Percentiles rank a stretch among this genome's conserved stretches.
Evolutionary conservation across 306 rosid species (phyloP).

Genomic region (peach (Prunus persica)): Prunus_persica_NCBIv2 NC_034014.1:24562001-24562500

Average conservation of each 20-base stretch:
- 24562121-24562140: conserved; percentile 84
- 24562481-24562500: not conserved
- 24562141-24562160: conserved; percentile 58
- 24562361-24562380: conserved; percentile 76
- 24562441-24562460: not conserved
- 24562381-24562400: conserved; percentile 6
- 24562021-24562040: conserved; percentile 57
- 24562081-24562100: conserved; percentile 98
- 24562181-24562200: conserved; percentile 71
- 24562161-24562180: conserved; percentile 89
- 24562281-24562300: not conserved
- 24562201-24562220: conserved; percentile 70
- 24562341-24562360: conserved; percentile 78
- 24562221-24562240: conserved; percentile 23
- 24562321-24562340: conserved; percentile 73
- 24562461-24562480: not conserved
- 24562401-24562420: not conserved
- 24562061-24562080: conserved; percentile 92
- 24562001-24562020: conserved; percentile 60
- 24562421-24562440: not conserved
- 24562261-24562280: not conserved
- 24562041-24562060: conserved; percentile 60
- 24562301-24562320: conserved; percentile 71
- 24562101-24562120: conserved; percentile 86
- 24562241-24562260: not conserved